A percentile compares a stretch with the other conserved stretches of the same genome.
These are phyloP conservation scores for Manihot esculenta DNA, from an alignment of 441 rosid genomes.

Conservation along the genomic window DNA sequence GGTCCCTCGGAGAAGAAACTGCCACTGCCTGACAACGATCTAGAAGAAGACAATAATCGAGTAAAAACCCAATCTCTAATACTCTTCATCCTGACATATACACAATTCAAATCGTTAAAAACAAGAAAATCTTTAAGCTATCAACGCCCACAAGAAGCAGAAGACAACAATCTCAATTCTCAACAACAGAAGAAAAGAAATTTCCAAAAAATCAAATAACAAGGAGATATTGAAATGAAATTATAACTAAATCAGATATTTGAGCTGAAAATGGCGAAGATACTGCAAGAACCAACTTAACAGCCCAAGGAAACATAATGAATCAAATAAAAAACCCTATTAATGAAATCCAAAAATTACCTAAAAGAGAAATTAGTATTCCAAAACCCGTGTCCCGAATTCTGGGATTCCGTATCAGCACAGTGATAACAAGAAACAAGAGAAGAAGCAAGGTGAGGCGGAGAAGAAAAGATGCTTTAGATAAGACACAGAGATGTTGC, in stretches of 20 bases:
- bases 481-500: slow-evolving; percentile 23
- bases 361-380: neutral
- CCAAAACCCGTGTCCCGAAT: neutral
- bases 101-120: slow-evolving; percentile 4
- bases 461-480: slow-evolving; percentile 14
- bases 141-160: neutral
- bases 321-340: slow-evolving; percentile 6
- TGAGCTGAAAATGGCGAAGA: neutral
- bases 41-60: slow-evolving; percentile 50
- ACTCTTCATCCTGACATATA: slow-evolving; percentile 64
- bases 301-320: neutral
- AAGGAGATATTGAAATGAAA: neutral
- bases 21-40: slow-evolving; percentile 54
- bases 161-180: neutral
- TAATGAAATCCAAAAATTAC: neutral
- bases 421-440: neutral
- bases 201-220: neutral
- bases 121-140: neutral
- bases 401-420: neutral
- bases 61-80: slow-evolving; percentile 76
- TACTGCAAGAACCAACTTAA: neutral
- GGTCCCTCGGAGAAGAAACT: slow-evolving; percentile 38
- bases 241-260: neutral
- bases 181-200: neutral
- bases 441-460: slow-evolving; percentile 10